A percentile compares a stretch with the other conserved stretches of the same genome.
phyloP scores from a whole-genome alignment of 2,329 filamentous ascomycete genomes.

The Claviceps maximensis region DNA sequence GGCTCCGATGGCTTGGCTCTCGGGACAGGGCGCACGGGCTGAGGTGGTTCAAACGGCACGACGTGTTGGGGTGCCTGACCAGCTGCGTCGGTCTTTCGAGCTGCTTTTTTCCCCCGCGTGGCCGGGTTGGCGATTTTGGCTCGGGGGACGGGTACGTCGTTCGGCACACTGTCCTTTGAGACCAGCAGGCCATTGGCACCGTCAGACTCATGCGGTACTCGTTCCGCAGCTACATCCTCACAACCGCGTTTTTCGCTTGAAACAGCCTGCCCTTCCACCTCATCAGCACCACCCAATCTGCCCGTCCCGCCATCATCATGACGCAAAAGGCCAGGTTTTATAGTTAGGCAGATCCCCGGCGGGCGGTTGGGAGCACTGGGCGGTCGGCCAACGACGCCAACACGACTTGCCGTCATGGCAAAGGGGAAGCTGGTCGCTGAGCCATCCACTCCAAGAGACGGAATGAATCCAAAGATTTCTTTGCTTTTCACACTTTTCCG shows the following conservation, averaged over 20 bases:
- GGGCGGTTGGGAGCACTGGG: neutral
- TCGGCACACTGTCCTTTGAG: neutral
- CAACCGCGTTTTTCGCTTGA: neutral
- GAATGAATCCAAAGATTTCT: slow-evolving; percentile 31
- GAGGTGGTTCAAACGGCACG: slow-evolving; percentile 22
- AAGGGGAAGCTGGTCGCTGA: slow-evolving; percentile 9
- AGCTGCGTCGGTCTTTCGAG: slow-evolving; percentile 36
- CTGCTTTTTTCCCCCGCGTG: slow-evolving; percentile 39
- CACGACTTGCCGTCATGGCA: slow-evolving; percentile 5
- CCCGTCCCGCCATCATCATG: neutral
- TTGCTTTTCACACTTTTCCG: slow-evolving; percentile 32
- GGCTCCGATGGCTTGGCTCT: neutral
- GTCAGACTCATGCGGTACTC: neutral
- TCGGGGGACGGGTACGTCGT: neutral
- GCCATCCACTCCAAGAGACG: slow-evolving; percentile 9
- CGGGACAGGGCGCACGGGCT: slow-evolving; percentile 4
- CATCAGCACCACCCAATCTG: neutral
- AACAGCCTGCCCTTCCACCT: neutral
- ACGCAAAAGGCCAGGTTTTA: neutral
- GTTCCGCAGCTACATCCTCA: neutral
- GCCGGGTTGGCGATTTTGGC: slow-evolving; percentile 31
- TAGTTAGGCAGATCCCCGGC: neutral
- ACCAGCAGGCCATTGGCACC: neutral
- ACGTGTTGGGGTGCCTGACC: slow-evolving; percentile 32
- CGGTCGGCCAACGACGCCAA: slow-evolving; percentile 4